Base-by-base conservation (phyloP, 2,329 filamentous ascomycete genomes). In the Trichoderma sp. region DNA sequence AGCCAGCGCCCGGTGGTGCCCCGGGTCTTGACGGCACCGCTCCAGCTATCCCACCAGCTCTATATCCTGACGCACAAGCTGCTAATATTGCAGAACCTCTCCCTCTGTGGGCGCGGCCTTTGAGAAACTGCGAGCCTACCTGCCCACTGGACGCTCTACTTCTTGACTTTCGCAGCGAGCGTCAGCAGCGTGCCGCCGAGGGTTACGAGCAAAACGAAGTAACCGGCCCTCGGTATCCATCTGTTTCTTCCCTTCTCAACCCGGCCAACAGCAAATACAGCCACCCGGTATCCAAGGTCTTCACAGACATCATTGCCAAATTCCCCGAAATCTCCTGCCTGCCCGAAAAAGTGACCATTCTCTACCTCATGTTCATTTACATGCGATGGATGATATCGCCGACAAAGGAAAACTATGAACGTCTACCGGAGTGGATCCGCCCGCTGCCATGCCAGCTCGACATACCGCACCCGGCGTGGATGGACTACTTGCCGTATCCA, bases 381-480 rank as follows among this genome's bases (percentile, higher is more conserved):
- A 93, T 96, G 90, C 87, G 91, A 53, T 97, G 94, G 92, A 89
- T 93, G 77, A 91, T 97, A 68, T 88, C 88, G 33, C 93, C 93
- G 0, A 92, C 92, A 0, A 85, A 86, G 70, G 91, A 94, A 73
- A 96, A 94, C 80, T 94, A 92, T 78, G 88, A 93, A 29, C 86
- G 91, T 4, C 81, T 97, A 13, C 93, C 94, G 0, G 84, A 88
- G 5, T 97, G 91, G 88, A 81, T 90, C 49, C 86, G 85, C 0
- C 93, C 94, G 1, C 82, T 86, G 1, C 84, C 87, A 0, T 85
- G 85, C 7, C 93, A 97, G 76, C 80, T 92, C 19, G 84, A 87
- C 67, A 85, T 81, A 0, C 81, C 88, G 0, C 94, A 97, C 78
- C 91, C 93, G 0, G 87, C 88, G 1, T 97, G 94, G 94, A 85